These are phyloP conservation scores for Chlamydomonas applanata DNA, from an alignment of 139 green algal genomes.

Conservation along the genomic window DNA sequence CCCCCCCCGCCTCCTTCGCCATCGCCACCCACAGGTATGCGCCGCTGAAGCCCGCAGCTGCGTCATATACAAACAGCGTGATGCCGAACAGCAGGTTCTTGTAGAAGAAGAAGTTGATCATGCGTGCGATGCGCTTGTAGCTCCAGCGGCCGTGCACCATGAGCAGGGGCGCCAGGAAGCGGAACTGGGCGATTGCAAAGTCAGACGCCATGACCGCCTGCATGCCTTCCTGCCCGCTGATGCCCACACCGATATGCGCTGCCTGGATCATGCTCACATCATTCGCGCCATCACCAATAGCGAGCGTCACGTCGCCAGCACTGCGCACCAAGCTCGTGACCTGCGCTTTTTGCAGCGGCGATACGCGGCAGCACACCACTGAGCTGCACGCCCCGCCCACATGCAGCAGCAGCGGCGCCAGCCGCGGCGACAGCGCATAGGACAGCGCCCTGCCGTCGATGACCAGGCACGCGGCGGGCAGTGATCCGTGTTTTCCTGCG, in stretches of 20 bases:
- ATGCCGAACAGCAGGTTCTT: slow-evolving; percentile 89
- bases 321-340: slow-evolving; percentile 67
- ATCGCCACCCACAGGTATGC: slow-evolving; percentile 34
- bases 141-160: slow-evolving; percentile 78
- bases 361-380: slow-evolving; percentile 76
- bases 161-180: slow-evolving; percentile 82
- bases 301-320: slow-evolving; percentile 77
- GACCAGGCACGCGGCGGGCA: slow-evolving; percentile 49
- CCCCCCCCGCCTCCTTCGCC: too few relatives aligned
- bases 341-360: slow-evolving; percentile 20
- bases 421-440: slow-evolving; percentile 59
- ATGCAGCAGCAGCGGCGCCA: slow-evolving; percentile 24
- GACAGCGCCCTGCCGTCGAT: slow-evolving; percentile 83
- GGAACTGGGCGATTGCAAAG: slow-evolving; percentile 96
- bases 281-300: slow-evolving; percentile 97
- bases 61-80: slow-evolving; percentile 77
- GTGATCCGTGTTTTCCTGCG: slow-evolving; percentile 17
- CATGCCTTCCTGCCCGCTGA: slow-evolving; percentile 95
- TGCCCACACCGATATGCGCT: slow-evolving; percentile 79
- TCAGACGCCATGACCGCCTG: slow-evolving; percentile 91
- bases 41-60: slow-evolving; percentile 57
- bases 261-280: slow-evolving; percentile 96
- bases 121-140: slow-evolving; percentile 84
- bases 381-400: slow-evolving; percentile 54
- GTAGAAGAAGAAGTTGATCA: slow-evolving; percentile 74